Evolutionary conservation across 2,329 filamentous ascomycete species (phyloP).

Genomic region (Hysterium pulicare): DNA sequence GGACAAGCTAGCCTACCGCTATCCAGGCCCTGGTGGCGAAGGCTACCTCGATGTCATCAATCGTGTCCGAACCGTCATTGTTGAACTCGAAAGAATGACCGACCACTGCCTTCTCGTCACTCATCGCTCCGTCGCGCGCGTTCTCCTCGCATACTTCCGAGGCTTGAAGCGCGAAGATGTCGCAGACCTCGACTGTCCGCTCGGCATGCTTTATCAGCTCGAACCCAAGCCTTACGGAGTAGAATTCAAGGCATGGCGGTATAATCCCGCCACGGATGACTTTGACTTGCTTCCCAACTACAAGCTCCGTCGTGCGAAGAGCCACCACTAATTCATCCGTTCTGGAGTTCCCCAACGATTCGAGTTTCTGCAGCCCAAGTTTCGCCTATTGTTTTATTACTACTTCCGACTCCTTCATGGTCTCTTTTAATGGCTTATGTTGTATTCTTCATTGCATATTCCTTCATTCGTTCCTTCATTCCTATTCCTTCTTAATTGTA

Average conservation of each 20-base stretch:
- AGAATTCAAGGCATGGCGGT: constrained; percentile 92
- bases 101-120: constrained; percentile 92
- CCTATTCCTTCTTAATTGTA: not conserved
- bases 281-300: constrained; percentile 88
- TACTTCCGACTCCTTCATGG: not conserved
- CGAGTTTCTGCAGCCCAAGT: not conserved
- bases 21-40: constrained; percentile 92
- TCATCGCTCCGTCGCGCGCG: constrained; percentile 86
- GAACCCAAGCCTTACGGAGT: constrained; percentile 98
- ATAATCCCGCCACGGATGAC: constrained; percentile 72
- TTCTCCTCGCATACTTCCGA: constrained; percentile 95
- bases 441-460: not conserved
- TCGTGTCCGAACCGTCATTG: constrained; percentile 88
- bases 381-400: not conserved
- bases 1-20: constrained; percentile 94
- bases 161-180: constrained; percentile 87
- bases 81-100: constrained; percentile 94
- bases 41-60: constrained; percentile 97
- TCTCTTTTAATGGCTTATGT: not conserved
- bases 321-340: not conserved
- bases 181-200: constrained; percentile 86
- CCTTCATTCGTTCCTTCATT: not conserved
- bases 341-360: not conserved
- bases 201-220: constrained; percentile 91
- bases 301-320: constrained; percentile 60